phyloP scores from a whole-genome alignment of 495 filamentous ascomycete species.

The Penicillium lagena region DNA sequence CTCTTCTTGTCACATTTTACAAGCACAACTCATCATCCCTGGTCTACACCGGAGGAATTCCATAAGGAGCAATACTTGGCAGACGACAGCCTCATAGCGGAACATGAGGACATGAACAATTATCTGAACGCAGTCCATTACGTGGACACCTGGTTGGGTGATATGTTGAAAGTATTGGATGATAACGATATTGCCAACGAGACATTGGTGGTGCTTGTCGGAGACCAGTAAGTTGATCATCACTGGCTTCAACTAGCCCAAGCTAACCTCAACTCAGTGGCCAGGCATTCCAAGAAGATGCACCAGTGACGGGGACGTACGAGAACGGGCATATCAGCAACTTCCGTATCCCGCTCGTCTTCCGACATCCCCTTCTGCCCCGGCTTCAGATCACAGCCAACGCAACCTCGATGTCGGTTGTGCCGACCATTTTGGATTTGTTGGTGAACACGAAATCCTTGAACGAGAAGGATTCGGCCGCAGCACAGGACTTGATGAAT shows the following conservation, averaged over 20 bases:
- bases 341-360: conserved; percentile 26
- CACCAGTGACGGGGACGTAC: conserved; percentile 17
- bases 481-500: conserved; percentile 29
- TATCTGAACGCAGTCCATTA: conserved; percentile 39
- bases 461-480: conserved; percentile 17
- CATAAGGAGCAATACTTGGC: conserved; percentile 19
- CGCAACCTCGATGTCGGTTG: conserved; percentile 17
- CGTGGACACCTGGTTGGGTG: conserved; percentile 34
- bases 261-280: conserved; percentile 6
- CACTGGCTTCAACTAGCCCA: background rate
- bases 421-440: conserved; percentile 24
- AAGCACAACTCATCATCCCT: conserved; percentile 35
- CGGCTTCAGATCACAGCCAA: conserved; percentile 20
- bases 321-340: conserved; percentile 30
- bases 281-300: conserved; percentile 18
- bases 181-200: conserved; percentile 35
- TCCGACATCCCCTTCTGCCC: conserved; percentile 25
- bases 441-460: conserved; percentile 30
- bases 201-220: conserved; percentile 38
- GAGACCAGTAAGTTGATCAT: conserved; percentile 29
- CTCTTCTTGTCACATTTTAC: conserved; percentile 36
- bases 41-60: conserved; percentile 24
- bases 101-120: conserved; percentile 23
- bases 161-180: conserved; percentile 30
- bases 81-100: conserved; percentile 5